A percentile compares a stretch with the other conserved stretches of the same genome.
Evolutionary conservation across 2,329 filamentous ascomycete genomes (phyloP).

Genomic region (Lasiodiplodia hormozganensis): DNA sequence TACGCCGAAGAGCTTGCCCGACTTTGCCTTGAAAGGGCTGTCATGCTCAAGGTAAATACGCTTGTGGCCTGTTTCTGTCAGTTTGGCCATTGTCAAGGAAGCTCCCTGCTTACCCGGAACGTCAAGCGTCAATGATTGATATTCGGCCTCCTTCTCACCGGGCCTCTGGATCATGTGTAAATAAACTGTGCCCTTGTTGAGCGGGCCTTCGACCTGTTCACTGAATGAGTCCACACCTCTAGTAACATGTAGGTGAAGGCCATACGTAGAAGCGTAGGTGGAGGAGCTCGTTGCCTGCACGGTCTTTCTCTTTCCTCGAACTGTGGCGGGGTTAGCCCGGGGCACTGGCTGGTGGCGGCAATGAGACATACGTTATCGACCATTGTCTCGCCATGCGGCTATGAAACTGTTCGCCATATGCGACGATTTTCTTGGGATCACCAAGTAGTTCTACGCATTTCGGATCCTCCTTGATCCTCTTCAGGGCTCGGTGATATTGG

Average conservation of each 20-base stretch:
- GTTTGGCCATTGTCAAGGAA: background rate
- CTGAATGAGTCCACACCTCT: background rate
- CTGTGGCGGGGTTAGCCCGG: slow-evolving; percentile 29
- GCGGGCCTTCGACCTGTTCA: slow-evolving; percentile 75
- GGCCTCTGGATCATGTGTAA: slow-evolving; percentile 77
- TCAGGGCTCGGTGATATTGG: slow-evolving; percentile 86
- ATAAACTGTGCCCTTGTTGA: slow-evolving; percentile 74
- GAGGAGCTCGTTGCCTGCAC: slow-evolving; percentile 78
- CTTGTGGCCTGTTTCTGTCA: slow-evolving; percentile 17
- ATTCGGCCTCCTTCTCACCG: slow-evolving; percentile 73
- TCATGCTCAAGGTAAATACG: slow-evolving; percentile 27
- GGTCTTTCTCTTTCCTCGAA: slow-evolving; percentile 74
- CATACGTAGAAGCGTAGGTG: slow-evolving; percentile 77
- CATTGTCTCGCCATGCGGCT: slow-evolving; percentile 77
- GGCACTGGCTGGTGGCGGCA: slow-evolving; percentile 44
- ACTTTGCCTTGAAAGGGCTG: slow-evolving; percentile 13
- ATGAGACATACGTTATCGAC: slow-evolving; percentile 55
- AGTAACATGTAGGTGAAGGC: background rate
- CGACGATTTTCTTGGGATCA: slow-evolving; percentile 70
- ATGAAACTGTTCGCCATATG: slow-evolving; percentile 79
- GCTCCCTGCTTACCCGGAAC: slow-evolving; percentile 66
- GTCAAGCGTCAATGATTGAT: slow-evolving; percentile 81
- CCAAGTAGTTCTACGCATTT: slow-evolving; percentile 78
- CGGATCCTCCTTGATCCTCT: slow-evolving; percentile 75
- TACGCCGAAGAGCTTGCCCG: slow-evolving; percentile 27